Evolutionary conservation across 2,329 filamentous ascomycete genomes (phyloP), one percentile per base, ranked within the genome.

Genomic region (Diaporthe helianthi): DNA sequence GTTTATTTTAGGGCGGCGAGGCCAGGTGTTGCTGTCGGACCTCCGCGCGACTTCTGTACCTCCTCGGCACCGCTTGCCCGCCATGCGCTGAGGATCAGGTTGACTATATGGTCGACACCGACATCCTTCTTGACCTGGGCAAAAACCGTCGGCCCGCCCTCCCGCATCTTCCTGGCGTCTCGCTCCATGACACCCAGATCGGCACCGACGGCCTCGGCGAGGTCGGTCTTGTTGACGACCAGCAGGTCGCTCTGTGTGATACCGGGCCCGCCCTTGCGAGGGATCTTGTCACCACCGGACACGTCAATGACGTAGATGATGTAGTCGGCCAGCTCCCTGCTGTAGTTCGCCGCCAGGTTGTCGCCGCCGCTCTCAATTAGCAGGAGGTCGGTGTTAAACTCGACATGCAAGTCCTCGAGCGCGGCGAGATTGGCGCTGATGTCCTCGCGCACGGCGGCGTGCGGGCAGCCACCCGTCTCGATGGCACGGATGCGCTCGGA

Each of bases 271-370:
- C 96, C 96, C 83, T 99, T 99, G 33, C 96, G 84, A 0, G 96
- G 96, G 63, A 99, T 91, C 87, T 99, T 99, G 81, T 99, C 96
- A 15, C 96, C 96, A 26, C 96, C 96, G 68, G 90, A 92, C 22
- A 99, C 96, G 80, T 99, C 96, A 75, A 99, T 98, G 36, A 99
- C 96, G 79, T 99, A 99, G 81, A 99, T 91, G 81, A 99, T 99
- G 79, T 92, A 99, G 80, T 99, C 96, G 1, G 96, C 96, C 73
- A 99, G 85, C 82, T 99, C 96, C 69, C 96, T 87, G 67, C 89
- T 93, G 86, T 99, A 99, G 84, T 99, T 99, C 4, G 96, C 96
- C 0, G 96, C 96, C 1, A 99, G 87, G 79, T 99, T 99, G 80
- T 99, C 96, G 69, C 96, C 96, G 53, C 96, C 96, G 22, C 90